Evolutionary conservation across 2,329 filamentous ascomycete species (phyloP), one percentile per base, ranked within the genome.

Genomic region (Pestalotiopsis sp.): DNA sequence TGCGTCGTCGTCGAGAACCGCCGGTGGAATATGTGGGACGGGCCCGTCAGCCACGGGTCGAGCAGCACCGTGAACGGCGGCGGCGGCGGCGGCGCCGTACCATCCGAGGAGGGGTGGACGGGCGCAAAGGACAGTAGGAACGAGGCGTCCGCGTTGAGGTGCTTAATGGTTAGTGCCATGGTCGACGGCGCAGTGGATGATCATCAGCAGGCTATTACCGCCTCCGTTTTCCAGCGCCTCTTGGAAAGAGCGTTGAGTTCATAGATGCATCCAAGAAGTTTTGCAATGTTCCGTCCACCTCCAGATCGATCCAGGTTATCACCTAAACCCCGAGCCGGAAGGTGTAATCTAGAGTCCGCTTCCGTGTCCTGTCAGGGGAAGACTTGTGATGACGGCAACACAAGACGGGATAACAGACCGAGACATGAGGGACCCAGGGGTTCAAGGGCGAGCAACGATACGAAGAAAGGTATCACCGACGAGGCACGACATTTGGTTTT

Each of bases 31-130:
- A 91, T 86, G 66, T 86, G 87, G 12, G 89, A 89, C 4, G 86
- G 81, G 0, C 90, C 89, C 12, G 83, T 82, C 40, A 93, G 83
- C 89, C 91, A 93, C 3, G 92, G 92, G 76, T 95, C 92, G 65
- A 94, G 79, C 56, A 94, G 84, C 66, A 94, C 86, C 17, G 87
- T 89, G 78, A 91, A 93, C 4, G 86, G 84, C 65, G 82, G 82
- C 12, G 83, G 82, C 13, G 83, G 82, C 38, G 81, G 80, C 65
- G 76, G 65, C 63, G 76, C 67, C 27, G 69, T 31, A 67, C 73
- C 69, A 45, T 66, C 52, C 14, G 52, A 9, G 20, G 25, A 45
- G 45, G 41, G 13, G 13, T 17, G 4, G 14, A 66, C 20, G 40
- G 88, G 87, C 68, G 86, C 82, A 74, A 92, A 91, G 36, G 86